Conservation (phyloP, 148 eudicot genomes). For the Suaeda aralocaspica region DNA sequence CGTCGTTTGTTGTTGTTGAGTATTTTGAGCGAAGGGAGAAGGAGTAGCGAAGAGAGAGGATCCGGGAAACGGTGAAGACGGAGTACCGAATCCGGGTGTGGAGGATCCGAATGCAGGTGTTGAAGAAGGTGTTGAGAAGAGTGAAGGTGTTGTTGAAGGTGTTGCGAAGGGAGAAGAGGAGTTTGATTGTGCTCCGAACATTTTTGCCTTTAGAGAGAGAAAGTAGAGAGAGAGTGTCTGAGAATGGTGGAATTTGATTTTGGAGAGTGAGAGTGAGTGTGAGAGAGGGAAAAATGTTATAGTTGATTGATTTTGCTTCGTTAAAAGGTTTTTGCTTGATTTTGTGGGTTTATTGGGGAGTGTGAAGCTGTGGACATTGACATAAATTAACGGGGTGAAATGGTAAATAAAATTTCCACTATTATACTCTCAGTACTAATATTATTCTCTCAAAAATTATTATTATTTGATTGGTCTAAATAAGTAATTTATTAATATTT, state of each 20-base stretch:
- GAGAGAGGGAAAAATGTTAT: neutral
- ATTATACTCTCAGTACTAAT: too few species aligned
- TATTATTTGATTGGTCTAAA: too few species aligned
- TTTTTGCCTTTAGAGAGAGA: neutral
- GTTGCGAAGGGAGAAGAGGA: conserved; percentile 36
- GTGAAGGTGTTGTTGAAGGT: conserved; percentile 31
- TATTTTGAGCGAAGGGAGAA: conserved; percentile 35
- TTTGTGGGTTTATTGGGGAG: neutral
- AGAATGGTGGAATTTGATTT: conserved; percentile 39
- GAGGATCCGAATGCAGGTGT: conserved; percentile 54
- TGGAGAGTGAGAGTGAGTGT: neutral
- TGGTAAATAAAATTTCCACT: too few species aligned
- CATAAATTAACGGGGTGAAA: too few species aligned
- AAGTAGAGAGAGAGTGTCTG: neutral
- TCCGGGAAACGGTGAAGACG: conserved; percentile 39
- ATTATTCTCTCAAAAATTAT: too few species aligned
- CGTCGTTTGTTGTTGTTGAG: conserved; percentile 46
- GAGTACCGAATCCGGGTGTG: conserved; percentile 38
- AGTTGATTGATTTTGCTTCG: neutral
- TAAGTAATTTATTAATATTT: too few species aligned
- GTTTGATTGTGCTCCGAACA: conserved; percentile 40
- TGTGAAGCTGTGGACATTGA: too few species aligned
- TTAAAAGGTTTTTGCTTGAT: neutral
- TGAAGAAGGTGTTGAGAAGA: conserved; percentile 40
- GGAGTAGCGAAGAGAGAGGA: conserved; percentile 51